These are phyloP conservation scores for Fusarium goolgardi DNA, from an alignment of 2,329 filamentous ascomycete species.

Conservation along the genomic window DNA sequence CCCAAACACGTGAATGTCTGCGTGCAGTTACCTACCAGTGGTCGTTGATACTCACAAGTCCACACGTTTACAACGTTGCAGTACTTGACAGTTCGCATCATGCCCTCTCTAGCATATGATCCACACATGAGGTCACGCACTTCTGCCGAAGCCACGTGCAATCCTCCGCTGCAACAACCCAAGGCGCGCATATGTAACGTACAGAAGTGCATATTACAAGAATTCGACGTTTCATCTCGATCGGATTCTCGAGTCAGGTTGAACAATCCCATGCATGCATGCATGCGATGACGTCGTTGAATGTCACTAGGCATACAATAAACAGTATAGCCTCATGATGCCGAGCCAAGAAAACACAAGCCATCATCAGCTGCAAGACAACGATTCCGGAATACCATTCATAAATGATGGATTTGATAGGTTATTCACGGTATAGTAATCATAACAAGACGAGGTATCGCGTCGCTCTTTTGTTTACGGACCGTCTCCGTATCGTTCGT, in stretches of 20 bases:
- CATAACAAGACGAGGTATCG: not conserved
- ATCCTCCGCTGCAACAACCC: not conserved
- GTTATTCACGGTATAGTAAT: conserved; percentile 9
- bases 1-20: not conserved
- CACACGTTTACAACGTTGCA: conserved; percentile 15
- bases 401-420: not conserved
- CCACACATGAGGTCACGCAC: conserved; percentile 44
- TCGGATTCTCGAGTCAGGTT: conserved; percentile 1
- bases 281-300: conserved; percentile 25
- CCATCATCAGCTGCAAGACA: not conserved
- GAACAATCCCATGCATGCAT: conserved; percentile 9
- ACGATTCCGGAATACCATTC: conserved; percentile 1
- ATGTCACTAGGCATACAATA: conserved; percentile 7
- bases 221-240: conserved; percentile 19
- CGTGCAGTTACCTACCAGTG: not conserved
- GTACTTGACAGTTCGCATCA: conserved; percentile 23
- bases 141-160: conserved; percentile 31
- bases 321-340: not conserved
- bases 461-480: conserved; percentile 14
- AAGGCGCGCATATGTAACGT: too few species aligned
- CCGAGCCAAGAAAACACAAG: not conserved
- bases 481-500: not conserved
- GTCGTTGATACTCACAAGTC: not conserved
- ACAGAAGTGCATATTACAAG: not conserved
- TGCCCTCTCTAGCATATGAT: conserved; percentile 43